Conservation (phyloP, 2,329 filamentous ascomycete species). For the Waltergamsia citrina region DNA sequence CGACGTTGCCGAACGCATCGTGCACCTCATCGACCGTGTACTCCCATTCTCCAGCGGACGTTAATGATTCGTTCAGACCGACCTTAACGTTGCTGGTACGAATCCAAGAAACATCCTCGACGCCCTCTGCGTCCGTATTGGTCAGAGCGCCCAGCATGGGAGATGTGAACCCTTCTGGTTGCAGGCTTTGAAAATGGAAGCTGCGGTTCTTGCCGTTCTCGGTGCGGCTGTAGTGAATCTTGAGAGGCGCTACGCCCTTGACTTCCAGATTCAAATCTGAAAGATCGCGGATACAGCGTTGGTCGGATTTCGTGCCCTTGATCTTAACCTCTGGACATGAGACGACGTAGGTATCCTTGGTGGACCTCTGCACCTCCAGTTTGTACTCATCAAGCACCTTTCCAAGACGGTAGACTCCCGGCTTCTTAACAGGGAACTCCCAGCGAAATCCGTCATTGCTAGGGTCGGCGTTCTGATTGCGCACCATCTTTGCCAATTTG, state of each 20-base stretch:
- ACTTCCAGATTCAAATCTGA: constrained; percentile 80
- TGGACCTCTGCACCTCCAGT: constrained; percentile 73
- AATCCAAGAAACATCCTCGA: constrained; percentile 73
- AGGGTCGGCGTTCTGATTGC: constrained; percentile 57
- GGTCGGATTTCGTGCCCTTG: constrained; percentile 47
- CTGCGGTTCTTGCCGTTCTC: constrained; percentile 77
- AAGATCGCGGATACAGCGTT: constrained; percentile 78
- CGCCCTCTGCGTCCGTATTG: constrained; percentile 40
- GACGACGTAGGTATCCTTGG: constrained; percentile 74
- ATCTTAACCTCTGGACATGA: constrained; percentile 75
- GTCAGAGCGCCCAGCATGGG: constrained; percentile 52
- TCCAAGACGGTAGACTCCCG: constrained; percentile 76
- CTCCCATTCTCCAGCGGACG: constrained; percentile 68
- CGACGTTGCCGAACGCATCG: constrained; percentile 80
- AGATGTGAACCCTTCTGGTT: constrained; percentile 77
- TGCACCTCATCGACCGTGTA: constrained; percentile 89
- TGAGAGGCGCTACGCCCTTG: constrained; percentile 79
- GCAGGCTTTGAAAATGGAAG: constrained; percentile 86
- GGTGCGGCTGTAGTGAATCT: constrained; percentile 83
- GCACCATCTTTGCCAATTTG: constrained; percentile 59
- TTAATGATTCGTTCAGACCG: constrained; percentile 83
- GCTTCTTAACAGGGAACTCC: constrained; percentile 69
- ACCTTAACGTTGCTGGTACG: constrained; percentile 66
- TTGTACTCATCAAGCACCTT: constrained; percentile 90
- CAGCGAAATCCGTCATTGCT: constrained; percentile 54